Evolutionary conservation across 1,284 basidiomycete species (phyloP), one percentile per base, ranked within the genome.

Genomic region (Tetrapyrgos nigripes): DNA sequence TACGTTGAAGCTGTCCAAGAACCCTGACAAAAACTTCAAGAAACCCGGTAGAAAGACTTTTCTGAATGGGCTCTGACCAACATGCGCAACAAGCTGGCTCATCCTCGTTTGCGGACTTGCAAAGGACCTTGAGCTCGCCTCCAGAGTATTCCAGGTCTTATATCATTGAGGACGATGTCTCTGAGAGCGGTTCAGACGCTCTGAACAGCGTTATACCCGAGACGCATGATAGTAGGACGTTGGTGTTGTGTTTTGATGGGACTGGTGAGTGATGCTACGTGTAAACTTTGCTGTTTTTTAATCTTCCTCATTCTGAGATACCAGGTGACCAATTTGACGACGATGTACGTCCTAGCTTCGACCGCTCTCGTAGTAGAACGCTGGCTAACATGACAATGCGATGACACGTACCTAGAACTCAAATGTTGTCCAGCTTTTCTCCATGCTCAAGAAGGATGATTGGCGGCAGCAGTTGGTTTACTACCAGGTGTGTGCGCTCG

Each of bases 221-320:
- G 19, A 28, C 37, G 19, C 53, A 55, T 23, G 31, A 48, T 1
- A 40, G 33, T 4, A 74, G 79, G 11, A 80, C 78, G 0, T 71
- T 84, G 48, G 75, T 84, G 5, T 71, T 84, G 8, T 83, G 82
- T 65, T 84, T 84, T 59, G 83, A 84, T 62, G 83, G 83, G 4
- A 83, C 82, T 24, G 74, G 78, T 21, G 77, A n/a, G n/a, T n/a
- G n/a, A n/a, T n/a, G n/a, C n/a, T n/a, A n/a, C 11, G 27, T 40
- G 17, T 40, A 31, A 21, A 9, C 10, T 27, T 45, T 19, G 23
- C 17, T 19, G 11, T 26, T 8, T 19, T 21, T 24, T 10, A 17
- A 26, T 23, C 11, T 50, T 11, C 10, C 24, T 29, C 27, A 4
- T 31, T 29, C 37, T 55, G n/a, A 58, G 19, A 45, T 3, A 49